A percentile compares a stretch with the other conserved stretches of the same genome.
phyloP scores from a whole-genome alignment of 2,329 filamentous ascomycete species.

The Clonostachys rosea region DNA sequence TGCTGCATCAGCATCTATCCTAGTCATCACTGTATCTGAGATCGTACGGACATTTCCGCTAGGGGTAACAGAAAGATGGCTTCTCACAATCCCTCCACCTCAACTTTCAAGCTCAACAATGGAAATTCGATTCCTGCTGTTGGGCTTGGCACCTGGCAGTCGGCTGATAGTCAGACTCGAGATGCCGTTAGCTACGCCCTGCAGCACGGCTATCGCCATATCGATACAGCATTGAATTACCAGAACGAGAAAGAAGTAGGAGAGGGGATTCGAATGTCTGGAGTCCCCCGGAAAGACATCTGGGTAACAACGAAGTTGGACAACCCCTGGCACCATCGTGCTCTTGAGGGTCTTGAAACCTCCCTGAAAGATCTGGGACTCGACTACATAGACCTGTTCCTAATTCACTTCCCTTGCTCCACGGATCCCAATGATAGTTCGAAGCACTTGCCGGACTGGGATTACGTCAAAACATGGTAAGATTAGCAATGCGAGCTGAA shows the following conservation, averaged over 20 bases:
- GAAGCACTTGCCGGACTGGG: slow-evolving; percentile 9
- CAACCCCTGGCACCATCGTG: slow-evolving; percentile 19
- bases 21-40: too few relatives aligned
- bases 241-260: slow-evolving; percentile 20
- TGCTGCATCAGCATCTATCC: too few relatives aligned
- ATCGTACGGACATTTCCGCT: too few relatives aligned
- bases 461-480: slow-evolving; percentile 16
- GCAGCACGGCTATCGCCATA: slow-evolving; percentile 18
- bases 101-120: slow-evolving; percentile 1
- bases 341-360: slow-evolving; percentile 13
- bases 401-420: slow-evolving; percentile 21
- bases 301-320: slow-evolving; percentile 23
- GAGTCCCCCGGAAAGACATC: slow-evolving; percentile 22
- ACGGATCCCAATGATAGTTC: slow-evolving; percentile 10
- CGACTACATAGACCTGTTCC: slow-evolving; percentile 23
- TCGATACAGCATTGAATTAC: slow-evolving; percentile 20
- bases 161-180: slow-evolving; percentile 34
- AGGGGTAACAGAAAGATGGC: too few relatives aligned
- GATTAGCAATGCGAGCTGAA: slow-evolving; percentile 29
- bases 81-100: too few relatives aligned
- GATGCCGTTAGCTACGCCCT: slow-evolving; percentile 17
- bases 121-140: not conserved
- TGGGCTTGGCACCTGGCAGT: too few relatives aligned
- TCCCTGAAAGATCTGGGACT: slow-evolving; percentile 18
- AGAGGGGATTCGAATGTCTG: slow-evolving; percentile 19